phyloP scores from a whole-genome alignment of 2,329 filamentous ascomycete species.

The Scedosporium dehoogii region DNA sequence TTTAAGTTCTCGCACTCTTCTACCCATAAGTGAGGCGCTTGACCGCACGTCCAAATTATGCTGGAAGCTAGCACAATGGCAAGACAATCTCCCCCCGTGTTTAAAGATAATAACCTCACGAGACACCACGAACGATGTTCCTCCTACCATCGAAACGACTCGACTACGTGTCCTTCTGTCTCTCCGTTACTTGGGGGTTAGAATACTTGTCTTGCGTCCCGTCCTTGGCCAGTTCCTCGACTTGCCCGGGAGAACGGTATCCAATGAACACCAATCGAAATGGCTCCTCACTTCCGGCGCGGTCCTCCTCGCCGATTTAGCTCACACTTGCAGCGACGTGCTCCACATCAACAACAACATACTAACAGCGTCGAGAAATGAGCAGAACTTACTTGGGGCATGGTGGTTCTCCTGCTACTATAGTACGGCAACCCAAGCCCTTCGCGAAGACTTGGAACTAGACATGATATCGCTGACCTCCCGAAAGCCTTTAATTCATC shows the following conservation, averaged over 20 bases:
- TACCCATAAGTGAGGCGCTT: neutral
- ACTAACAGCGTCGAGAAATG: neutral
- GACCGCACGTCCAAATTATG: neutral
- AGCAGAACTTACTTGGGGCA: neutral
- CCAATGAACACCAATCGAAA: neutral
- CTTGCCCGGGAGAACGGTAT: neutral
- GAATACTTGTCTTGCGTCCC: neutral
- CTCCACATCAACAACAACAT: neutral
- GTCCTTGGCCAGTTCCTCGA: neutral
- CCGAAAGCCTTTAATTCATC: neutral
- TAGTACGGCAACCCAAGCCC: neutral
- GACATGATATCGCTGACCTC: neutral
- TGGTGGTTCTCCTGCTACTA: slow-evolving; percentile 3
- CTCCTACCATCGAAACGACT: neutral
- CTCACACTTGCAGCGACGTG: neutral
- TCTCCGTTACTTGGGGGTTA: neutral
- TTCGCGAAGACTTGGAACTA: neutral
- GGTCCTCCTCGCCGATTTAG: neutral
- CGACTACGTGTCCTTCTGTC: neutral
- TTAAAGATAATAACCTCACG: neutral
- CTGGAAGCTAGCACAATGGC: neutral
- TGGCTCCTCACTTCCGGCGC: neutral
- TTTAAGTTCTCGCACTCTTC: neutral
- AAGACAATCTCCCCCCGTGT: neutral
- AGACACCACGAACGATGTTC: neutral